Evolutionary conservation across 2,329 filamentous ascomycete species (phyloP).

Genomic region (Alternaria gansuensis): DNA sequence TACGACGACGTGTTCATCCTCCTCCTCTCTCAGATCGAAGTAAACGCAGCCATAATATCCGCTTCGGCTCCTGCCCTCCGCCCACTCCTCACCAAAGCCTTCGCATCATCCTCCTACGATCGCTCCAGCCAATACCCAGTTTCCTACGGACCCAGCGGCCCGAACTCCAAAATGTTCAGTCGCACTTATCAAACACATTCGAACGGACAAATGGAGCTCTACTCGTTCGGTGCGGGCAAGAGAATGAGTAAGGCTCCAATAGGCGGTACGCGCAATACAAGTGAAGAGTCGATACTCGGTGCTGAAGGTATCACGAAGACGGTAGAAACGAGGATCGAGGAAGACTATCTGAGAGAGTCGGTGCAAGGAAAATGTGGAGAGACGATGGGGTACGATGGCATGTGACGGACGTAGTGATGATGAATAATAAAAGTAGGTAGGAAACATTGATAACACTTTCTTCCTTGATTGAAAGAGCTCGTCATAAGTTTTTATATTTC

Average conservation of each 20-base stretch:
- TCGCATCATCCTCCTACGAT: conserved; percentile 11
- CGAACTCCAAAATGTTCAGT: background rate
- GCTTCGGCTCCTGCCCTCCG: conserved; percentile 53
- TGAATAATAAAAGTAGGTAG: background rate
- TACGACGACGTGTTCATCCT: conserved; percentile 34
- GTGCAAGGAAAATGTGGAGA: background rate
- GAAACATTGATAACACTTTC: no score
- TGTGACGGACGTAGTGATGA: background rate
- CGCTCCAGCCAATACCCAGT: conserved; percentile 6
- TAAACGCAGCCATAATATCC: conserved; percentile 55
- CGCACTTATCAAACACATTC: conserved; percentile 9
- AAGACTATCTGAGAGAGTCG: background rate
- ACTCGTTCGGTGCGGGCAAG: conserved; percentile 11
- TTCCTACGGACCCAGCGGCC: conserved; percentile 1
- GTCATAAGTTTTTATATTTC: no score
- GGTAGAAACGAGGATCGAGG: conserved; percentile 7
- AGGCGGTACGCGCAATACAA: conserved; percentile 15
- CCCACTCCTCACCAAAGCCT: conserved; percentile 43
- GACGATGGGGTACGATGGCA: background rate
- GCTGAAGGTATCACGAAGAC: conserved; percentile 24
- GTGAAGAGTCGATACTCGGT: conserved; percentile 25
- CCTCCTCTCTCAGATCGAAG: conserved; percentile 55
- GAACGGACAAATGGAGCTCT: conserved; percentile 20
- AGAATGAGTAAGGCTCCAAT: conserved; percentile 1
- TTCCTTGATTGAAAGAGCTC: no score